Percentiles rank a stretch among this genome's conserved stretches.
These are phyloP conservation scores for Cetraspora pellucida DNA, from an alignment of 192 early-diverging fungal genomes.

Conservation along the genomic window DNA sequence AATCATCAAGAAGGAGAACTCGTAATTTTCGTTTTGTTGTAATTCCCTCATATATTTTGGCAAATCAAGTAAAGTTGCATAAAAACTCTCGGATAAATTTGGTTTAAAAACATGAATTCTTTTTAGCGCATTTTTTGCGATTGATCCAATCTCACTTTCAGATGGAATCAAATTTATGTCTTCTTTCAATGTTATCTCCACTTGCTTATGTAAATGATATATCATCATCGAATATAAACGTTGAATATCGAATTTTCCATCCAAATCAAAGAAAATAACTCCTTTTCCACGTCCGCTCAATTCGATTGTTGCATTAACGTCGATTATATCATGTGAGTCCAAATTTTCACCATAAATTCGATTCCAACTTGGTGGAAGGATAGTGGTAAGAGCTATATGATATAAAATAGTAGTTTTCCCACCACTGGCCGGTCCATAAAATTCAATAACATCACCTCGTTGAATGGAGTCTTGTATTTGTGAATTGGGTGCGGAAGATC, in stretches of 20 bases:
- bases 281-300: constrained; percentile 22
- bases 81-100: background rate
- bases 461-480: constrained; percentile 1
- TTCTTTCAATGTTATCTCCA: background rate
- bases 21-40: background rate
- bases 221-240: constrained; percentile 20
- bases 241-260: constrained; percentile 24
- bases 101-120: constrained; percentile 29
- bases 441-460: constrained; percentile 29
- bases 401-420: constrained; percentile 29
- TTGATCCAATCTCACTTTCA: constrained; percentile 13
- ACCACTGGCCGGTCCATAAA: constrained; percentile 28
- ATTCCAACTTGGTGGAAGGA: constrained; percentile 23
- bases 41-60: constrained; percentile 9
- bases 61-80: constrained; percentile 27
- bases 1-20: constrained; percentile 31
- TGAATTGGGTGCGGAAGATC: background rate
- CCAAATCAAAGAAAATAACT: constrained; percentile 30
- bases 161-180: constrained; percentile 3
- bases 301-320: background rate
- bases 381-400: constrained; percentile 12
- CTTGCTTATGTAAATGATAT: background rate
- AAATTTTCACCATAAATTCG: background rate
- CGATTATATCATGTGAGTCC: background rate
- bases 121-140: constrained; percentile 2